These are phyloP conservation scores for Tolypocladium guangdongense DNA, from an alignment of 2,329 filamentous ascomycete genomes.

Conservation along the genomic window DNA sequence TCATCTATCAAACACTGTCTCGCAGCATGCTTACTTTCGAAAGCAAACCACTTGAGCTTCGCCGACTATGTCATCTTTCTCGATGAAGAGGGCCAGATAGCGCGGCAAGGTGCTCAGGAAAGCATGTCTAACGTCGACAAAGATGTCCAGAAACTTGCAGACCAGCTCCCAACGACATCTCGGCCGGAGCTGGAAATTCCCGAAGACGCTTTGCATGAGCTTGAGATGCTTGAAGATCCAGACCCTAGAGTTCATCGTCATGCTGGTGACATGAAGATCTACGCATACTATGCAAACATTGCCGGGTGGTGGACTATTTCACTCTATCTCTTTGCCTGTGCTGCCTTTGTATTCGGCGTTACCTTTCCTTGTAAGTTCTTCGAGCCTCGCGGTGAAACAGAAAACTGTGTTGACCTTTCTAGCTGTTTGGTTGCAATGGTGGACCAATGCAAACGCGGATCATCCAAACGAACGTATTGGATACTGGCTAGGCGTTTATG, in stretches of 20 bases:
- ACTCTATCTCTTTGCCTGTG: conserved; percentile 9
- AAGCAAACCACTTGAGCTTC: conserved; percentile 11
- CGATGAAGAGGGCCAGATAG: conserved; percentile 9
- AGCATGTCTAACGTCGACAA: conserved; percentile 2
- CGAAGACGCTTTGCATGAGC: conserved; percentile 7
- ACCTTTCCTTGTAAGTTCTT: conserved; percentile 9
- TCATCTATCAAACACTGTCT: not conserved
- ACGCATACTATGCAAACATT: conserved; percentile 9
- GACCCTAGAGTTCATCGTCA: conserved; percentile 2
- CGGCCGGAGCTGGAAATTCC: conserved; percentile 5
- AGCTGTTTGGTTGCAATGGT: conserved; percentile 15
- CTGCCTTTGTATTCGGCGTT: conserved; percentile 9
- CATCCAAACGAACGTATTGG: conserved; percentile 9
- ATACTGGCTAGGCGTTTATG: conserved; percentile 12
- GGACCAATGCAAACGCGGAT: conserved; percentile 10
- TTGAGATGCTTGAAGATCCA: conserved; percentile 7
- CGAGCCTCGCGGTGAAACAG: not conserved
- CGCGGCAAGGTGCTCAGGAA: conserved; percentile 10
- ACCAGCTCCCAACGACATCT: not conserved
- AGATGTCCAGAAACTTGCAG: conserved; percentile 2
- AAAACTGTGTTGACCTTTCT: not conserved
- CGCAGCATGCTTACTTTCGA: not conserved
- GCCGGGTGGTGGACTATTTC: conserved; percentile 6
- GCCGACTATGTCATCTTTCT: conserved; percentile 14
- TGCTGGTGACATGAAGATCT: conserved; percentile 8